Evolutionary conservation across 176 grass and related monocot genomes (phyloP).

Genomic region (Oryza punctata): DNA sequence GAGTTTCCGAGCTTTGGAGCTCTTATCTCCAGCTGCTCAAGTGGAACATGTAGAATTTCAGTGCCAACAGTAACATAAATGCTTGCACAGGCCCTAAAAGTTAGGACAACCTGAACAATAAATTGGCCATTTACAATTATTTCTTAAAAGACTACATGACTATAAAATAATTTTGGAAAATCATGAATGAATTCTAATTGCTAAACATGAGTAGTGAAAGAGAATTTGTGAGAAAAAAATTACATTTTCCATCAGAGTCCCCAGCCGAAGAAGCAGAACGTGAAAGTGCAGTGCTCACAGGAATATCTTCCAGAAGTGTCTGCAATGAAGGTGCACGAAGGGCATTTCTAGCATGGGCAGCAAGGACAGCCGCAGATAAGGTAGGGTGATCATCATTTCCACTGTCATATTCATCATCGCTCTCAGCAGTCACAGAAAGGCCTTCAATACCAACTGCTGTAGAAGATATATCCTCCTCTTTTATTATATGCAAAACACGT

Average conservation of each 20-base stretch:
- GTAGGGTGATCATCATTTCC: conserved; percentile 62
- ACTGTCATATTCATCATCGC: conserved; percentile 72
- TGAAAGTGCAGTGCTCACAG: conserved; percentile 51
- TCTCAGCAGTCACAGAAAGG: conserved; percentile 62
- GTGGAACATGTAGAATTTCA: conserved; percentile 38
- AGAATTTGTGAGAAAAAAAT: conserved; percentile 48
- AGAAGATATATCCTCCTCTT: conserved; percentile 88
- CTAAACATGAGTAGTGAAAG: neutral
- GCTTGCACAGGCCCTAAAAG: neutral
- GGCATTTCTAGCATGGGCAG: conserved; percentile 89
- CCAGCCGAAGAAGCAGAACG: conserved; percentile 61
- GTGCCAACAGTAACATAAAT: conserved; percentile 21
- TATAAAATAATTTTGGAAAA: neutral
- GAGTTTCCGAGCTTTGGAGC: conserved; percentile 66
- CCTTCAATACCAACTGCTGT: conserved; percentile 71
- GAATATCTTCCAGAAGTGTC: conserved; percentile 91
- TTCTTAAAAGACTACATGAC: conserved; percentile 5
- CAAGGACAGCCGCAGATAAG: conserved; percentile 82
- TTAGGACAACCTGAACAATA: conserved; percentile 25
- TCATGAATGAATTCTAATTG: neutral
- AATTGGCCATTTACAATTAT: neutral
- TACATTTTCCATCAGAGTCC: conserved; percentile 93
- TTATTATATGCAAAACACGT: conserved; percentile 92
- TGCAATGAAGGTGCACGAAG: conserved; percentile 91
- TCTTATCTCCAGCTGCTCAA: conserved; percentile 73